Conservation (phyloP, 2,329 filamentous ascomycete species). For the Epichloe sylvatica region DNA sequence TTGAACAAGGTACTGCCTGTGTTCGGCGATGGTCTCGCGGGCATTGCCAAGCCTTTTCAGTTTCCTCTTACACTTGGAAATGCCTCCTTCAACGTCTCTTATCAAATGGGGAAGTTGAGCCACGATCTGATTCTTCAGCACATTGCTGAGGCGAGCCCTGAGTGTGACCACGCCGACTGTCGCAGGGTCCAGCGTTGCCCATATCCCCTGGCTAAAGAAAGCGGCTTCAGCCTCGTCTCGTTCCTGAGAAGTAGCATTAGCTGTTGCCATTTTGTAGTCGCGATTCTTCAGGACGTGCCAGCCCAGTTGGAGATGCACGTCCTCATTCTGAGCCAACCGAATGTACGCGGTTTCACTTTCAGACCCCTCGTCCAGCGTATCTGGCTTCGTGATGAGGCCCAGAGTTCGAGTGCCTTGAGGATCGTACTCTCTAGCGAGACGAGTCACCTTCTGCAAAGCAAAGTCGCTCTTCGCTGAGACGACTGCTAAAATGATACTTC, state of each 20-base stretch:
- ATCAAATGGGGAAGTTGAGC: constrained; percentile 30
- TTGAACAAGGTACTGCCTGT: constrained; percentile 31
- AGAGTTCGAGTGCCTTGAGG: constrained; percentile 29
- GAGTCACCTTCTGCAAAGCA: constrained; percentile 42
- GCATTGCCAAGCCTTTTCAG: constrained; percentile 35
- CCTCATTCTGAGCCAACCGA: constrained; percentile 29
- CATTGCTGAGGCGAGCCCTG: constrained; percentile 31
- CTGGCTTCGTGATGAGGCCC: constrained; percentile 44
- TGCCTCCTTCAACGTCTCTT: constrained; percentile 25
- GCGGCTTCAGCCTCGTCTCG: constrained; percentile 25
- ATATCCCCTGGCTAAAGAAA: constrained; percentile 31
- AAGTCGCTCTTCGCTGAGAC: constrained; percentile 41
- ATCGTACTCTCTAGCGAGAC: constrained; percentile 21
- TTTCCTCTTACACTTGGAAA: constrained; percentile 18
- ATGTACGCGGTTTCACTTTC: constrained; percentile 26
- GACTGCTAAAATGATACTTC: constrained; percentile 47
- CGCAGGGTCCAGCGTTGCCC: constrained; percentile 20
- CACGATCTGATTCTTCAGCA: constrained; percentile 34
- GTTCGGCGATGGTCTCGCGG: constrained; percentile 30
- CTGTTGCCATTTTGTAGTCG: constrained; percentile 19
- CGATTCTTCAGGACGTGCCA: constrained; percentile 40
- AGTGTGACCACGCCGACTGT: constrained; percentile 34
- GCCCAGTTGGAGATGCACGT: constrained; percentile 33
- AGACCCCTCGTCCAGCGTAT: constrained; percentile 21
- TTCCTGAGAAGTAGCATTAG: constrained; percentile 15